Conservation (phyloP, 225 moss, liverwort and hornwort species). For the Pseudoscleropodium purum region DNA sequence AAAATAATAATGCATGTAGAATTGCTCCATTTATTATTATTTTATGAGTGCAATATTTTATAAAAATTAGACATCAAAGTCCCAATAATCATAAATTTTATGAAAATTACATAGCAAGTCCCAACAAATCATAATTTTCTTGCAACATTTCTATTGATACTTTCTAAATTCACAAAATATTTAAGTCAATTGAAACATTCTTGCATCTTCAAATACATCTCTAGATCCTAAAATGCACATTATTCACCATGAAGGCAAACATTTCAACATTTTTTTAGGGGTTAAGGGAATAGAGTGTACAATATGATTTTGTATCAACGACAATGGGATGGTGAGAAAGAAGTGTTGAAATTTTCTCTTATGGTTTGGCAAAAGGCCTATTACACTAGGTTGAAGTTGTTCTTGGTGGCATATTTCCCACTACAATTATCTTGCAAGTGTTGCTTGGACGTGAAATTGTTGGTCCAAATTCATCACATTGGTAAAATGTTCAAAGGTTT, state of each 20-base stretch:
- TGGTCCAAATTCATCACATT: neutral
- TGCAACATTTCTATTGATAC: neutral
- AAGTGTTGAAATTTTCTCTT: neutral
- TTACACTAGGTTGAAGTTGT: neutral
- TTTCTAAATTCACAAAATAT: neutral
- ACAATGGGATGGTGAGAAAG: neutral
- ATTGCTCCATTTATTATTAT: neutral
- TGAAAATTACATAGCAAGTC: neutral
- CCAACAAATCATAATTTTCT: neutral
- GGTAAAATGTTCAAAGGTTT: neutral
- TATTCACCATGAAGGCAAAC: neutral
- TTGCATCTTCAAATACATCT: neutral
- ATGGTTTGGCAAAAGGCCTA: rapidly evolving
- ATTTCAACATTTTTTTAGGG: neutral
- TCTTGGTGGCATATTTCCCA: neutral
- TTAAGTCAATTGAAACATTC: neutral
- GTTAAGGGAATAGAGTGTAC: neutral
- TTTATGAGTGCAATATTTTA: neutral
- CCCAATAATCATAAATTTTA: neutral
- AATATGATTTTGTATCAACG: neutral
- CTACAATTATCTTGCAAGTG: rapidly evolving
- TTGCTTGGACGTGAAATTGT: neutral
- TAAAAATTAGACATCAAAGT: neutral
- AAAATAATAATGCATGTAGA: neutral
- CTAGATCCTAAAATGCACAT: neutral